Conservation (phyloP, 2,329 filamentous ascomycete genomes). For the Scolecobasidium constrictum region DNA sequence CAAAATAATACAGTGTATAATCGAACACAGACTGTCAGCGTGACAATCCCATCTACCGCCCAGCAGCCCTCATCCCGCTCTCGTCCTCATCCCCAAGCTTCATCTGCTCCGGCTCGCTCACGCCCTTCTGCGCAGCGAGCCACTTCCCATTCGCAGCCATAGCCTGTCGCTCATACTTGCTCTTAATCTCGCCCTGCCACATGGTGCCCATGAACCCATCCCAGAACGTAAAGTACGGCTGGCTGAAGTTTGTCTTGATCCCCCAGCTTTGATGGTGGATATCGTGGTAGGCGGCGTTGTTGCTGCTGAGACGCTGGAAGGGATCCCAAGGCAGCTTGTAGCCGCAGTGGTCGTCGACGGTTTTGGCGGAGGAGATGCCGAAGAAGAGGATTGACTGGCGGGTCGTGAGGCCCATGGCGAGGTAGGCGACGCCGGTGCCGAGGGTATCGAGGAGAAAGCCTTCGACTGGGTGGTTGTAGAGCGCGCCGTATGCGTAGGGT, state of each 20-base stretch:
- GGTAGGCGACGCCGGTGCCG: conserved; percentile 75
- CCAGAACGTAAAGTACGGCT: conserved; percentile 95
- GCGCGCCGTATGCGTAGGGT: conserved; percentile 89
- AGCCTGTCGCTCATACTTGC: not conserved
- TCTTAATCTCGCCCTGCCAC: conserved; percentile 48
- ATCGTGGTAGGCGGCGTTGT: conserved; percentile 95
- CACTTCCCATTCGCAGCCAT: not conserved
- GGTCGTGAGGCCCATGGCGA: conserved; percentile 69
- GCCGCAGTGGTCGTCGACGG: conserved; percentile 93
- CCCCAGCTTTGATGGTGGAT: conserved; percentile 99
- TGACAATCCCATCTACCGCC: not conserved
- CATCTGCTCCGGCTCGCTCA: not conserved
- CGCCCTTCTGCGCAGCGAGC: not conserved
- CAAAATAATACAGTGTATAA: too few species aligned
- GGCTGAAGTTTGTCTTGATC: conserved; percentile 89
- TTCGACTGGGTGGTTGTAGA: conserved; percentile 95
- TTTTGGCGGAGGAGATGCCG: conserved; percentile 82
- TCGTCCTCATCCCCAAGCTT: not conserved
- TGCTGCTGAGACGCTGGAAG: conserved; percentile 79
- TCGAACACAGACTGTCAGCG: too few species aligned
- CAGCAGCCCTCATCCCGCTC: not conserved
- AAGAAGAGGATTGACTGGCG: conserved; percentile 88
- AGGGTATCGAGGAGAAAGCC: conserved; percentile 88
- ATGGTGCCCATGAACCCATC: conserved; percentile 71
- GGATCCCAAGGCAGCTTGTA: conserved; percentile 95